Conservation (phyloP, 2,329 filamentous ascomycete species). For the Calonectria pseudoturangicola region DNA sequence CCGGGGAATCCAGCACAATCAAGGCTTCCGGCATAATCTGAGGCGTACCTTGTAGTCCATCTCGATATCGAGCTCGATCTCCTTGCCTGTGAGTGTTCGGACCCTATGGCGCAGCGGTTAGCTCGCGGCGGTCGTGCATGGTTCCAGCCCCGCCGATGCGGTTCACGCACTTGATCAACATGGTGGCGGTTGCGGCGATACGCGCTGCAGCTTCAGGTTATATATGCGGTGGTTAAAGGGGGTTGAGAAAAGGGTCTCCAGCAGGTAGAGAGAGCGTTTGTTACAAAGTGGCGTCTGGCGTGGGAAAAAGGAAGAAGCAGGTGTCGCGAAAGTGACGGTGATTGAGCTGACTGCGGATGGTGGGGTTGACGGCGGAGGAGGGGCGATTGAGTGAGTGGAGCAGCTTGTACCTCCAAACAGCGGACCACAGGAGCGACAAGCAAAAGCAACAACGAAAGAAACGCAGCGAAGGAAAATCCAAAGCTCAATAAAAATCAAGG, state of each 20-base stretch:
- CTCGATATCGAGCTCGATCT: constrained; percentile 99
- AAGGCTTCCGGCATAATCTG: neutral
- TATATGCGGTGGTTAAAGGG: constrained; percentile 1
- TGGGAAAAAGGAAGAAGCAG: neutral
- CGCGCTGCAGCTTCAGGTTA: constrained; percentile 11
- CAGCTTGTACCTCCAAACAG: constrained; percentile 22
- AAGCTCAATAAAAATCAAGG: no score
- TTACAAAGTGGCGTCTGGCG: neutral
- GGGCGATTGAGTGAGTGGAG: constrained; percentile 37
- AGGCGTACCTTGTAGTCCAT: constrained; percentile 88
- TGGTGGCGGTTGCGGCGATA: constrained; percentile 50
- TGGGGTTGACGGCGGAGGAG: constrained; percentile 49
- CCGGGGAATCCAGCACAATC: neutral
- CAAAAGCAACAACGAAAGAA: neutral
- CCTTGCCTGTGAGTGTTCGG: constrained; percentile 97
- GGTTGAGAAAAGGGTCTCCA: neutral
- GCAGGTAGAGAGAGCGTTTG: neutral
- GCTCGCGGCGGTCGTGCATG: constrained; percentile 33
- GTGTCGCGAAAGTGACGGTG: constrained; percentile 27
- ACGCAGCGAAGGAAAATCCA: neutral
- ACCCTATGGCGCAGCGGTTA: constrained; percentile 76
- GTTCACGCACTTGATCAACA: constrained; percentile 71
- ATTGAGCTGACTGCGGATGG: constrained; percentile 47
- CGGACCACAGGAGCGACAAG: neutral
- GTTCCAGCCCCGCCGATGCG: constrained; percentile 21